Percentiles rank a stretch among this genome's conserved stretches.
These are phyloP conservation scores for Lichtheimia ramosa DNA, from an alignment of 371 early-diverging fungal species.

Conservation along the genomic window DNA sequence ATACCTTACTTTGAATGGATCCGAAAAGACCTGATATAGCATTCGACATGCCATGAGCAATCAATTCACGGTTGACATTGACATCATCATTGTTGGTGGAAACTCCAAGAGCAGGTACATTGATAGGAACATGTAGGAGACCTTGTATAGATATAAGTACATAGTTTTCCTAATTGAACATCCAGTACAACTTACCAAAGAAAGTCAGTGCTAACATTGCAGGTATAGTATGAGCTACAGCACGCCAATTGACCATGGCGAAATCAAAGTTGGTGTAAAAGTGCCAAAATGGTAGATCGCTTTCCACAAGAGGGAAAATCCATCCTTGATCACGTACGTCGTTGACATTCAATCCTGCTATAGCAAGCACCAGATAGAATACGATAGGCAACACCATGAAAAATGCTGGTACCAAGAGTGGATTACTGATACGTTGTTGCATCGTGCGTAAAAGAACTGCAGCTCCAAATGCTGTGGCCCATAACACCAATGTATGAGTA, in stretches of 20 bases:
- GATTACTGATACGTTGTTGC: constrained; percentile 47
- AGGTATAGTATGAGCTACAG: constrained; percentile 76
- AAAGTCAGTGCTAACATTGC: constrained; percentile 93
- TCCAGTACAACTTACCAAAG: constrained; percentile 64
- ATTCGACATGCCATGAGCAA: constrained; percentile 93
- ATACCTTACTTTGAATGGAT: constrained; percentile 73
- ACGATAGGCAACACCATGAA: constrained; percentile 78
- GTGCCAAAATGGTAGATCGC: constrained; percentile 79
- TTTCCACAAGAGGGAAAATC: constrained; percentile 82
- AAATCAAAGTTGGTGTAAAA: constrained; percentile 84
- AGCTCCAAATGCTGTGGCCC: constrained; percentile 75
- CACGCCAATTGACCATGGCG: constrained; percentile 72
- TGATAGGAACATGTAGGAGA: constrained; percentile 93
- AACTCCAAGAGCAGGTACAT: constrained; percentile 91
- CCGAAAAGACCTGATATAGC: constrained; percentile 77
- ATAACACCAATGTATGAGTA: constrained; percentile 65
- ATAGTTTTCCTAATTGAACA: not conserved
- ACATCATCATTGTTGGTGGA: constrained; percentile 84
- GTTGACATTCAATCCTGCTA: constrained; percentile 63
- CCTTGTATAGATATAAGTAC: constrained; percentile 21
- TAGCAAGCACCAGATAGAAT: constrained; percentile 71
- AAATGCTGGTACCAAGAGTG: constrained; percentile 85
- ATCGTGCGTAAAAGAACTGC: constrained; percentile 67
- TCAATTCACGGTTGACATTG: constrained; percentile 91
- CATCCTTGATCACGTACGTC: constrained; percentile 76